Conservation (phyloP, 1,284 basidiomycete genomes). For the Apiotrichum veenhuisii region DNA sequence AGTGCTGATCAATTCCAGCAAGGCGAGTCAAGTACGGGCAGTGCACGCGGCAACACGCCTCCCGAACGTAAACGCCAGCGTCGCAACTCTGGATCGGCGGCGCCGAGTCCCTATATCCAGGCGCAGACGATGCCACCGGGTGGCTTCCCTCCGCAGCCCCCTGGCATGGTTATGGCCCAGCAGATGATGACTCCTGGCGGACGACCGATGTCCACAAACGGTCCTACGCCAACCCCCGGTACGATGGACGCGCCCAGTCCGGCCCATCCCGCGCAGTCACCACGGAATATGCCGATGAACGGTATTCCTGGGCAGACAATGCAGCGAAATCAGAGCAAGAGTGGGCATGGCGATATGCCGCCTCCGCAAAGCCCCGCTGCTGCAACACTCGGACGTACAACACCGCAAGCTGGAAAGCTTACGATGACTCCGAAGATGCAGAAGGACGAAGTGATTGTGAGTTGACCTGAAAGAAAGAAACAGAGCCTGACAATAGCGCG, state of each 20-base stretch:
- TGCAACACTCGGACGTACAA: constrained; percentile 21
- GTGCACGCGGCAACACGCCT: constrained; percentile 26
- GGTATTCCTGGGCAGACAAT: constrained; percentile 23
- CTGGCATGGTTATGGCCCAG: constrained; percentile 8
- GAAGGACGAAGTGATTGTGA: constrained; percentile 34
- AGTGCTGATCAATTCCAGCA: constrained; percentile 7
- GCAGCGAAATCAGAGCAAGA: constrained; percentile 40
- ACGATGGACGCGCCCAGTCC: constrained; percentile 15
- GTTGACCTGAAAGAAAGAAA: neutral
- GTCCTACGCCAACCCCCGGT: neutral
- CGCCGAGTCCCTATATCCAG: constrained; percentile 32
- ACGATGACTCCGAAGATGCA: constrained; percentile 20
- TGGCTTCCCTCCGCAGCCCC: constrained; percentile 13
- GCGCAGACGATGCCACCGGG: constrained; percentile 18
- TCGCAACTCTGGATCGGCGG: constrained; percentile 37
- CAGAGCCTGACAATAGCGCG: constrained; percentile 21
- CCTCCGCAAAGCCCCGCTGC: constrained; percentile 41
- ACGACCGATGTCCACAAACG: constrained; percentile 14
- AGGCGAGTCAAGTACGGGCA: constrained; percentile 11
- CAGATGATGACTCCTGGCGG: constrained; percentile 11
- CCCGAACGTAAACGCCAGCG: constrained; percentile 42
- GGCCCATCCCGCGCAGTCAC: constrained; percentile 14
- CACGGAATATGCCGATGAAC: constrained; percentile 12
- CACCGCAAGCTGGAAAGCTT: constrained; percentile 25
- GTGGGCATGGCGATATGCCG: constrained; percentile 36